These are phyloP conservation scores for Lentinula raphanica DNA, from an alignment of 768 basidiomycete genomes.

Conservation along the genomic window DNA sequence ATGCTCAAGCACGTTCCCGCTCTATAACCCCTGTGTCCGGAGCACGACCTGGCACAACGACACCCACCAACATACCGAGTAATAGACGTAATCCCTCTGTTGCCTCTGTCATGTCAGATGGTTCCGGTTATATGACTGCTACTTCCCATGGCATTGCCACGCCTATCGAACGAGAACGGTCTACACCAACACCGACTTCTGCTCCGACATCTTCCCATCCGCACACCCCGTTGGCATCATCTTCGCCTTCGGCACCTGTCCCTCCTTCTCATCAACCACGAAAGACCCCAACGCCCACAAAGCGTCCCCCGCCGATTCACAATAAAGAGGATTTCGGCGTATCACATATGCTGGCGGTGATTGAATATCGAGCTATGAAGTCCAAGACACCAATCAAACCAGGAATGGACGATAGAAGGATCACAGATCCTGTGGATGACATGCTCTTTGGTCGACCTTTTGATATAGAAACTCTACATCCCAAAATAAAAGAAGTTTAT, in stretches of 20 bases:
- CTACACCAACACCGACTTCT: constrained; percentile 71
- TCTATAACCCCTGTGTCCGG: constrained; percentile 15
- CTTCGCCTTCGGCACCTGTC: constrained; percentile 18
- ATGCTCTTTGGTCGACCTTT: constrained; percentile 65
- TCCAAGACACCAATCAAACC: constrained; percentile 28
- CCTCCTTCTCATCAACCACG: constrained; percentile 18
- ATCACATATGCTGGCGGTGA: constrained; percentile 80
- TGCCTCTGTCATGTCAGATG: constrained; percentile 15
- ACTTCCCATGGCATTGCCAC: constrained; percentile 11
- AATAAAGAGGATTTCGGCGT: constrained; percentile 86
- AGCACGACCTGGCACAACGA: constrained; percentile 9
- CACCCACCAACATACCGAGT: constrained; percentile 7
- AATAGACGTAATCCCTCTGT: constrained; percentile 9
- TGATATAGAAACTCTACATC: constrained; percentile 62
- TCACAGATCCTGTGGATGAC: constrained; percentile 63
- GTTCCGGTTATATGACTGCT: constrained; percentile 25
- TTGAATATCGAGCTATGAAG: constrained; percentile 56
- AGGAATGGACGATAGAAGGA: constrained; percentile 23
- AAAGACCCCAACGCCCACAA: constrained; percentile 21
- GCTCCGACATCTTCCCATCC: constrained; percentile 62
- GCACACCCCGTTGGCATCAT: constrained; percentile 34
- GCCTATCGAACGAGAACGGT: constrained; percentile 24
- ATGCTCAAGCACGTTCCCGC: neutral
- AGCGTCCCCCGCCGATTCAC: constrained; percentile 33
- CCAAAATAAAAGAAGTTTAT: constrained; percentile 67